A percentile compares a stretch with the other conserved stretches of the same genome.
Conservation (phyloP, 78 protist species). For the Dictyostelium firmibasis region DNA sequence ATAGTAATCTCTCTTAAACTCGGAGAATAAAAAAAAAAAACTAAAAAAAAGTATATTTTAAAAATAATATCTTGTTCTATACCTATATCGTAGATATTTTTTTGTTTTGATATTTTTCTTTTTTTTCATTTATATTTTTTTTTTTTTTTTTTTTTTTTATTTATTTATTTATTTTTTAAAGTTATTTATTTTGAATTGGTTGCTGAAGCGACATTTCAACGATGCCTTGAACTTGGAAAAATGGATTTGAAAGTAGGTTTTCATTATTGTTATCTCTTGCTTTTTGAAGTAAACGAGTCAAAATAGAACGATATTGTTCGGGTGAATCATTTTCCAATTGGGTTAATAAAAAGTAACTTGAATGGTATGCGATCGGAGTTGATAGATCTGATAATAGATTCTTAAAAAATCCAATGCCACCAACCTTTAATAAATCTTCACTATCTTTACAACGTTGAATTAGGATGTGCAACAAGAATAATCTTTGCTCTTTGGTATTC, state of each 20-base stretch:
- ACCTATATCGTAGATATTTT: too few relatives aligned
- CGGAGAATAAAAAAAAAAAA: neutral
- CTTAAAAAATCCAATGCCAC: conserved; percentile 71
- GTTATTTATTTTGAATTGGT: neutral
- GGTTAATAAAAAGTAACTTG: conserved; percentile 74
- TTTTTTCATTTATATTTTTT: too few relatives aligned
- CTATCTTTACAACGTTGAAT: conserved; percentile 30
- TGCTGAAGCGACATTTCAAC: conserved; percentile 44
- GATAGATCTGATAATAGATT: conserved; percentile 21
- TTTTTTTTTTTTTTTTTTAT: too few relatives aligned
- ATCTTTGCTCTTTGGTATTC: conserved; percentile 26
- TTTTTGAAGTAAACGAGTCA: conserved; percentile 36
- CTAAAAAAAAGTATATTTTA: too few relatives aligned
- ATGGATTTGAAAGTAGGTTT: conserved; percentile 63
- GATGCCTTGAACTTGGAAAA: conserved; percentile 72
- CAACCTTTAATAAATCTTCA: conserved; percentile 35
- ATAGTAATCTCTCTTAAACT: too few relatives aligned
- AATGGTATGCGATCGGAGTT: conserved; percentile 59
- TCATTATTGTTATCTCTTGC: conserved; percentile 73
- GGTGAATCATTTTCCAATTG: conserved; percentile 74
- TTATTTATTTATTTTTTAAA: too few relatives aligned
- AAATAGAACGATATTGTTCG: conserved; percentile 58
- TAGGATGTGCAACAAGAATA: conserved; percentile 42
- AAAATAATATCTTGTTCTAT: too few relatives aligned
- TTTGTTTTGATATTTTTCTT: too few relatives aligned